These are phyloP conservation scores for Dentipellis fragilis DNA, from an alignment of 768 basidiomycete species.

Conservation along the genomic window DNA sequence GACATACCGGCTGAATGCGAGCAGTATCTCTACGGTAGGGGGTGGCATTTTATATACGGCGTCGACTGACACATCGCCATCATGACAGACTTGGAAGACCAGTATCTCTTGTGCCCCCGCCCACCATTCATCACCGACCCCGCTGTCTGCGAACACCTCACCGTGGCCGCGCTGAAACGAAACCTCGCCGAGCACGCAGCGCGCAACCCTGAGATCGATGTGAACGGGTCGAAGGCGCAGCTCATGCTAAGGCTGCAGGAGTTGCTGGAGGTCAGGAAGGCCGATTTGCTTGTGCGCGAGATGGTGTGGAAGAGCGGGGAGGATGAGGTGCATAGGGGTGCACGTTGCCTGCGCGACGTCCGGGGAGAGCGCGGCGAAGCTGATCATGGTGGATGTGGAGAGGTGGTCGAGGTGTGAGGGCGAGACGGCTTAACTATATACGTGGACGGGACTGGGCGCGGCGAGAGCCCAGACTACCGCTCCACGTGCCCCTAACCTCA, in stretches of 20 bases:
- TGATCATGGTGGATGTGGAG: slow-evolving; percentile 46
- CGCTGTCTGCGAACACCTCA: slow-evolving; percentile 29
- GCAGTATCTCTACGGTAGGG: slow-evolving; percentile 42
- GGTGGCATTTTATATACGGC: neutral
- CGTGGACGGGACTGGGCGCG: no score
- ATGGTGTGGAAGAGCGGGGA: slow-evolving; percentile 21
- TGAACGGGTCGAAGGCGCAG: slow-evolving; percentile 37
- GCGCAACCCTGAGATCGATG: slow-evolving; percentile 33
- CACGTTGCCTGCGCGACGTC: slow-evolving; percentile 80
- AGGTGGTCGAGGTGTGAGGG: neutral
- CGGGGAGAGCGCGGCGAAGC: slow-evolving; percentile 63
- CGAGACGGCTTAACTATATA: no score
- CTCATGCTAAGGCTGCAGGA: slow-evolving; percentile 36
- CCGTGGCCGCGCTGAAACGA: slow-evolving; percentile 36
- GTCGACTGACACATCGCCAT: neutral
- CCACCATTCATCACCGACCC: slow-evolving; percentile 44
- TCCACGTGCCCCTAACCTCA: no score
- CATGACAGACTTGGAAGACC: slow-evolving; percentile 30
- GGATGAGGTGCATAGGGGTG: slow-evolving; percentile 38
- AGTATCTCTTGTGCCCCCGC: slow-evolving; percentile 36
- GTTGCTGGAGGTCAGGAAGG: slow-evolving; percentile 35
- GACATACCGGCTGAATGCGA: slow-evolving; percentile 46
- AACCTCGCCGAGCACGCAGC: slow-evolving; percentile 50
- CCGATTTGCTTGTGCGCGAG: slow-evolving; percentile 42
- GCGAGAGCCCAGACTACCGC: no score